Evolutionary conservation across 768 basidiomycete genomes (phyloP).

Genomic region (Rhizopogon vinicolor): DNA sequence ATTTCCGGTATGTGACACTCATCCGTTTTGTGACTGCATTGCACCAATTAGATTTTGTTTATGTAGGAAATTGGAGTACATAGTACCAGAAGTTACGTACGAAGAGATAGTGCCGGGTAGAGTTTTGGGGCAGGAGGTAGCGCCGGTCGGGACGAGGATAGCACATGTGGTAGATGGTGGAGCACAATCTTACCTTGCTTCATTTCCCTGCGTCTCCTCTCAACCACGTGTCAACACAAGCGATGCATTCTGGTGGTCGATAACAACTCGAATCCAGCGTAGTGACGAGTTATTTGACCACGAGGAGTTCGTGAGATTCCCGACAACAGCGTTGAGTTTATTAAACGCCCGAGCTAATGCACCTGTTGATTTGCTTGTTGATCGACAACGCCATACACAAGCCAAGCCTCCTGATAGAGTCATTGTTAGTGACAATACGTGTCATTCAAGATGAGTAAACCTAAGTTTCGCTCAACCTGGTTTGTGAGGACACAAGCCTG

Average conservation of each 20-base stretch:
- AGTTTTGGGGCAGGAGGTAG: too few species aligned
- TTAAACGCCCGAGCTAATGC: not conserved
- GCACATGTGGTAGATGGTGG: not conserved
- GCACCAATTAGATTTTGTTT: not conserved
- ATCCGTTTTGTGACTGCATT: not conserved
- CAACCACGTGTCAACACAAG: not conserved
- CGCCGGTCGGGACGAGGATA: too few species aligned
- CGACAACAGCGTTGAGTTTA: not conserved
- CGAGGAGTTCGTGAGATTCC: not conserved
- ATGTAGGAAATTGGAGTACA: too few species aligned
- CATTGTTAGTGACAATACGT: not conserved
- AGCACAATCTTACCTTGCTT: not conserved
- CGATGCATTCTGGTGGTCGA: not conserved
- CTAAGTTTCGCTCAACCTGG: slow-evolving; percentile 7
- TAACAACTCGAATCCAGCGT: not conserved
- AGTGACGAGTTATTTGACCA: not conserved
- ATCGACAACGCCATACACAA: not conserved
- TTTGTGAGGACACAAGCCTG: slow-evolving; percentile 1
- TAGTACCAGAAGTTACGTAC: not conserved
- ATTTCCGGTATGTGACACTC: not conserved
- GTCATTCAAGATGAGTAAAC: not conserved
- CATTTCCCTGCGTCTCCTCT: not conserved
- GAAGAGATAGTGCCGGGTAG: not conserved
- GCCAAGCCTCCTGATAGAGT: not conserved
- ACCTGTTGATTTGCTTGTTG: not conserved